Percentiles rank a stretch among this genome's conserved stretches.
Conservation (phyloP, 2,329 filamentous ascomycete genomes). For the Sporothrix protearum region DNA sequence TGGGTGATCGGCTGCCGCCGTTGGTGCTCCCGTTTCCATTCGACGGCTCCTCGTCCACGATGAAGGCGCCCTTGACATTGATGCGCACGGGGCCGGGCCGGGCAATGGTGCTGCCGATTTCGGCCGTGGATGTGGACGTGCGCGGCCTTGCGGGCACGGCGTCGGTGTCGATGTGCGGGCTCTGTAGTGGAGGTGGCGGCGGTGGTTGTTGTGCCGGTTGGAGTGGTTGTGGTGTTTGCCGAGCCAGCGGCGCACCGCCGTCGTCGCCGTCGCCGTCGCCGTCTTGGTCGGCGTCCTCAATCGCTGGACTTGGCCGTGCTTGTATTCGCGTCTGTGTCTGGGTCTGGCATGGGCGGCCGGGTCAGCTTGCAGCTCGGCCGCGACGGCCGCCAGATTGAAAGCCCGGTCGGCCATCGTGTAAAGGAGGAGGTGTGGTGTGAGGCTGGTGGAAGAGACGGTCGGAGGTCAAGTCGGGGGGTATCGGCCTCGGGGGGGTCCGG, state of each 20-base stretch:
- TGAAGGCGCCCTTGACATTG: conserved; percentile 94
- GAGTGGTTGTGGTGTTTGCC: background rate
- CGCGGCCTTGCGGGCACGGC: conserved; percentile 32
- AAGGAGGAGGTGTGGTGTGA: background rate
- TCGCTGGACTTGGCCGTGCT: background rate
- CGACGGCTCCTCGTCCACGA: conserved; percentile 74
- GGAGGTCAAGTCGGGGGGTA: background rate
- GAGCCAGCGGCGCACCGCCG: conserved; percentile 11
- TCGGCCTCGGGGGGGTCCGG: background rate
- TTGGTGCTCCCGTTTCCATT: conserved; percentile 27
- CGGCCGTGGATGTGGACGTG: conserved; percentile 49
- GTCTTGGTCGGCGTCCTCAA: background rate
- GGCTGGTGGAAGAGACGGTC: background rate
- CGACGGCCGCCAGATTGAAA: conserved; percentile 5
- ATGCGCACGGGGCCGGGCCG: conserved; percentile 77
- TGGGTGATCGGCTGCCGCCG: conserved; percentile 9
- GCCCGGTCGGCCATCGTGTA: conserved; percentile 17
- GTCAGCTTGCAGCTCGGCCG: conserved; percentile 10
- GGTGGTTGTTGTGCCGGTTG: background rate
- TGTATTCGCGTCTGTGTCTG: background rate
- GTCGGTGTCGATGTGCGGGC: background rate
- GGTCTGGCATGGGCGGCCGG: conserved; percentile 1
- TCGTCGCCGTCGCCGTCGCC: background rate
- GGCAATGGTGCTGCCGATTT: conserved; percentile 59
- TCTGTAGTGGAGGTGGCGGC: background rate